These are phyloP conservation scores for Helichrysum umbraculigerum DNA, from an alignment of 129 eudicot genomes.

Conservation along the genomic window DNA sequence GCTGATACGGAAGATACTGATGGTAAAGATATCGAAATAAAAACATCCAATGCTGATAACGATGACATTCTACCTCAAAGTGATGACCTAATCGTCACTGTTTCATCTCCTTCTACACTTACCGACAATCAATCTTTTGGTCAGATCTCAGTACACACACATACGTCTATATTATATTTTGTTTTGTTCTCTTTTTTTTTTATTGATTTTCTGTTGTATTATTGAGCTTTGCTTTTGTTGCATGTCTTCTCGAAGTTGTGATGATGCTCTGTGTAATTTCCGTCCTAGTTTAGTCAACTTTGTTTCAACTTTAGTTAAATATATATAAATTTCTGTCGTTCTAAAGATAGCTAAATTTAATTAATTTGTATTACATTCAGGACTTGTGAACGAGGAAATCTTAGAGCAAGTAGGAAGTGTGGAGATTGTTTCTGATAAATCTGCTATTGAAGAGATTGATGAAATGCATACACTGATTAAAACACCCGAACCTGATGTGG, in stretches of 20 bases:
- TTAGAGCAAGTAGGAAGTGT: slow-evolving; percentile 30
- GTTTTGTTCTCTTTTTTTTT: too few relatives aligned
- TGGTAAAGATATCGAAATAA: neutral
- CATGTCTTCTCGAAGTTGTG: neutral
- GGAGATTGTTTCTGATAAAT: slow-evolving; percentile 25
- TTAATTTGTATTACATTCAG: slow-evolving; percentile 23
- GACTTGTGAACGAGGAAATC: slow-evolving; percentile 23
- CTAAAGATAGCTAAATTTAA: neutral
- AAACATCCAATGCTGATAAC: neutral
- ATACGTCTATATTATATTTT: too few relatives aligned
- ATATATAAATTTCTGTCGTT: too few relatives aligned
- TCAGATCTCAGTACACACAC: neutral
- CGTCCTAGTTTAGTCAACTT: neutral
- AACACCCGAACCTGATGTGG: slow-evolving; percentile 44
- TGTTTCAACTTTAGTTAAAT: neutral
- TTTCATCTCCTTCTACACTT: neutral
- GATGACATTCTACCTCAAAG: neutral
- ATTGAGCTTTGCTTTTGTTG: slow-evolving; percentile 4
- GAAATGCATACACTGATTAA: slow-evolving; percentile 44
- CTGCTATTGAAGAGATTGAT: slow-evolving; percentile 25
- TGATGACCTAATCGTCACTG: neutral
- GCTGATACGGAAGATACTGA: neutral
- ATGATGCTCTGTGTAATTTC: neutral
- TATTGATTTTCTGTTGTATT: too few relatives aligned
- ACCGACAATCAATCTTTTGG: neutral